Percentiles rank a stretch among this genome's conserved stretches.
Evolutionary conservation across 495 filamentous ascomycete genomes (phyloP).

Genomic region (Daldinia loculata): DNA sequence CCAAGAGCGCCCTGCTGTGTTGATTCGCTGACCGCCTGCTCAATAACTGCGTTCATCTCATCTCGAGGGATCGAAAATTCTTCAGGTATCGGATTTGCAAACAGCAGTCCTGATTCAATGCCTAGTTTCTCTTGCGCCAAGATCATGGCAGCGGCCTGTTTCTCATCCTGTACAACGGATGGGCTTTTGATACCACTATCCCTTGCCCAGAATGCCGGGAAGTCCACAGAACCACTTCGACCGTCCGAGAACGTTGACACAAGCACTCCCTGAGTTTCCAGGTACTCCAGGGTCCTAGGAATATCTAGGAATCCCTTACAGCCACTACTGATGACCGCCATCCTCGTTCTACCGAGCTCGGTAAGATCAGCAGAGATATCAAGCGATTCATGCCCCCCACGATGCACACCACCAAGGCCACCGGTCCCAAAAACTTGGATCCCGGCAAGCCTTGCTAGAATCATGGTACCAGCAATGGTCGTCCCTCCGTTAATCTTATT

Average conservation of each 20-base stretch:
- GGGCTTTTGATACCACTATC: conserved; percentile 87
- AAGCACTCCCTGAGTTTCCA: conserved; percentile 90
- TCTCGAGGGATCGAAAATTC: conserved; percentile 71
- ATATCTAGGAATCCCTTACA: conserved; percentile 97
- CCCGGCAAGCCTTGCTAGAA: conserved; percentile 85
- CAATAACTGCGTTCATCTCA: conserved; percentile 79
- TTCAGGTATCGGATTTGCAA: conserved; percentile 87
- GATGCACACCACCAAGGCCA: conserved; percentile 88
- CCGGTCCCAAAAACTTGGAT: conserved; percentile 94
- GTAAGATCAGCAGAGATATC: conserved; percentile 96
- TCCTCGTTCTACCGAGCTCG: conserved; percentile 89
- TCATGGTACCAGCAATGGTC: conserved; percentile 91
- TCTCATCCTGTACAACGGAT: conserved; percentile 72
- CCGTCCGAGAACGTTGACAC: conserved; percentile 91
- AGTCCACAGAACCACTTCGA: conserved; percentile 69
- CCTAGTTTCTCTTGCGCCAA: conserved; percentile 65
- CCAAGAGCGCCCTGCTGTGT: conserved; percentile 73
- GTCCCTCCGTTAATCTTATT: conserved; percentile 83
- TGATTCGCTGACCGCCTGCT: conserved; percentile 76
- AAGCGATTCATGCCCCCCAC: conserved; percentile 83
- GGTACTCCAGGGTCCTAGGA: conserved; percentile 86
- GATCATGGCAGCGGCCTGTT: conserved; percentile 86
- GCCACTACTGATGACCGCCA: conserved; percentile 88
- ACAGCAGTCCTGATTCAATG: conserved; percentile 76
- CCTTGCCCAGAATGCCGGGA: conserved; percentile 89